phyloP scores from a whole-genome alignment of 2,329 filamentous ascomycete genomes.

The Aspergillus pseudoterreus region DNA sequence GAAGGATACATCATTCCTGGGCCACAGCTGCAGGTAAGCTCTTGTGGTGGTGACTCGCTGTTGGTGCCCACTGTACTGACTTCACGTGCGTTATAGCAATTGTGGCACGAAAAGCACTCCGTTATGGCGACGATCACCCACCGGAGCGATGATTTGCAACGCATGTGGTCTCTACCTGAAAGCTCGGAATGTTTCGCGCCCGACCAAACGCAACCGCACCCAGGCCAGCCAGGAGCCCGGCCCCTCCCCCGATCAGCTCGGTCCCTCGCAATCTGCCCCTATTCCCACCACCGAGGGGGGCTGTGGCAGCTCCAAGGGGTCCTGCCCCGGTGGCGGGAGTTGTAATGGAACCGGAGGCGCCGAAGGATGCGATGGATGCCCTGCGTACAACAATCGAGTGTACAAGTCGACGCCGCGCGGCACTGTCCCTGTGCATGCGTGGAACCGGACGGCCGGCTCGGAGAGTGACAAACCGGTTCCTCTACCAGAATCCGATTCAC shows the following conservation, averaged over 20 bases:
- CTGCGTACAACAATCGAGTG: constrained; percentile 94
- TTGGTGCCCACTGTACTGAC: constrained; percentile 7
- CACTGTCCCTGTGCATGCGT: constrained; percentile 27
- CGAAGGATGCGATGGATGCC: constrained; percentile 91
- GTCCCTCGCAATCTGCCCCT: constrained; percentile 12
- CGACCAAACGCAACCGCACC: constrained; percentile 78
- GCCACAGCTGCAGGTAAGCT: constrained; percentile 40
- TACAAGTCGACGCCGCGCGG: constrained; percentile 70
- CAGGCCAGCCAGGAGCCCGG: constrained; percentile 39
- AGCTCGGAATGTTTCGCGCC: constrained; percentile 84
- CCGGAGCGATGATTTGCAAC: constrained; percentile 94
- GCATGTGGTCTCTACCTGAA: constrained; percentile 94
- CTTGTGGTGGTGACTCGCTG: neutral
- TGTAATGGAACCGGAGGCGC: constrained; percentile 97
- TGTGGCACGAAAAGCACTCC: constrained; percentile 92
- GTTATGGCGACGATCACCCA: constrained; percentile 87
- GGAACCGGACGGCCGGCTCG: constrained; percentile 30
- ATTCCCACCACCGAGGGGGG: constrained; percentile 29
- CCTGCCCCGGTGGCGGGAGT: constrained; percentile 87
- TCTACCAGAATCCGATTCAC: constrained; percentile 21
- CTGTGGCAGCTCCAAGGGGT: constrained; percentile 60
- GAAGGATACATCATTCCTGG: constrained; percentile 38
- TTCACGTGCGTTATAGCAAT: constrained; percentile 60
- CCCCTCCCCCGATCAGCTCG: constrained; percentile 3
- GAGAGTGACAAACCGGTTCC: constrained; percentile 18